phyloP scores from a whole-genome alignment of 1,284 basidiomycete species.

The Microbotryum lychnidis-dioicae region DNA sequence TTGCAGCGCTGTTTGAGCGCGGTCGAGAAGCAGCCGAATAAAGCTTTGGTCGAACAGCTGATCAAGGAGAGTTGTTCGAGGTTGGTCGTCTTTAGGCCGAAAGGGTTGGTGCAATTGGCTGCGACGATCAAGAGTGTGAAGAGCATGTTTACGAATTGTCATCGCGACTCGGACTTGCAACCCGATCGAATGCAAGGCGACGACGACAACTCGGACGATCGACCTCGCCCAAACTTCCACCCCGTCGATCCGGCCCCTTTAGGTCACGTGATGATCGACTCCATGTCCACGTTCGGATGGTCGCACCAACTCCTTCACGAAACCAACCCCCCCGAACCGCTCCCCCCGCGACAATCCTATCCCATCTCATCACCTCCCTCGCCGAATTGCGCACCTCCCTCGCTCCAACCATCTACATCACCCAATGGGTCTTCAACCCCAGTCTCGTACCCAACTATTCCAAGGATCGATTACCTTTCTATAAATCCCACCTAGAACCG shows the following conservation, averaged over 20 bases:
- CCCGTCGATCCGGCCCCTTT: background rate
- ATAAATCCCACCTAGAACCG: conserved; percentile 47
- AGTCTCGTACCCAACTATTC: conserved; percentile 25
- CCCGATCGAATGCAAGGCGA: conserved; percentile 35
- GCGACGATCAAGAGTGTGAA: conserved; percentile 55
- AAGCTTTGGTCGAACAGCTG: conserved; percentile 33
- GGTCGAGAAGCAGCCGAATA: background rate
- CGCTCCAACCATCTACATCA: conserved; percentile 51
- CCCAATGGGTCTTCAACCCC: conserved; percentile 56
- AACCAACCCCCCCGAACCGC: conserved; percentile 40
- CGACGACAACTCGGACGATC: conserved; percentile 50
- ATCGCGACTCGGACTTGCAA: conserved; percentile 47
- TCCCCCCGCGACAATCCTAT: conserved; percentile 45
- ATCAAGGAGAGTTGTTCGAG: conserved; percentile 45
- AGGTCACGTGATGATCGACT: conserved; percentile 50
- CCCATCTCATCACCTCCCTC: conserved; percentile 43
- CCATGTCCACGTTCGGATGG: conserved; percentile 68
- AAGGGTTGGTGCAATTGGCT: conserved; percentile 58
- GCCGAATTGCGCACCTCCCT: conserved; percentile 50
- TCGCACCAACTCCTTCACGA: conserved; percentile 51
- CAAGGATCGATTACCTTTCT: conserved; percentile 24
- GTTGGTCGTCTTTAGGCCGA: conserved; percentile 59
- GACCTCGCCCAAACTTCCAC: background rate
- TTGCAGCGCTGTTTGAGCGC: conserved; percentile 24
- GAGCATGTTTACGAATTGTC: conserved; percentile 39